Evolutionary conservation across 139 green algal species (phyloP).

Genomic region (Coccomyxa sp.): DNA sequence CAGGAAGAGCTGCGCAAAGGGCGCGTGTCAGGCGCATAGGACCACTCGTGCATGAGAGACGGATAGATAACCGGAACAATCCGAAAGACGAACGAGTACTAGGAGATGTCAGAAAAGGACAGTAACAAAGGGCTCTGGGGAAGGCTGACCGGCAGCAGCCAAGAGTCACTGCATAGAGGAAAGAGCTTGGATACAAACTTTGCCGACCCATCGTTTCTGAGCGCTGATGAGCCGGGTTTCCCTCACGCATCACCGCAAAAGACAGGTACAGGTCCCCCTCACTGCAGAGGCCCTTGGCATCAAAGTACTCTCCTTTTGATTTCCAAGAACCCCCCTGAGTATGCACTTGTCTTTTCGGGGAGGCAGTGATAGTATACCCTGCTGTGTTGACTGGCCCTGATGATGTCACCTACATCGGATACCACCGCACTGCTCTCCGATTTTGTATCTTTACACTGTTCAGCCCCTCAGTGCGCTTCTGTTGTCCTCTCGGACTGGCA

Average conservation of each 20-base stretch:
- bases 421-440: not conserved
- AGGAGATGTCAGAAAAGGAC: not conserved
- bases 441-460: too few relatives aligned
- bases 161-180: not conserved
- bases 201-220: not conserved
- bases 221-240: not conserved
- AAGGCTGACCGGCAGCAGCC: not conserved
- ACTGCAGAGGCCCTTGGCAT: too few relatives aligned
- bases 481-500: too few relatives aligned
- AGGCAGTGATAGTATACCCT: not conserved
- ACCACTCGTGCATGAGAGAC: too few relatives aligned
- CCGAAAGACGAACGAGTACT: too few relatives aligned
- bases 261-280: not conserved
- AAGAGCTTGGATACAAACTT: constrained; percentile 4
- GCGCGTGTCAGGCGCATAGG: not conserved
- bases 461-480: too few relatives aligned
- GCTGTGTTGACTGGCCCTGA: not conserved
- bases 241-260: not conserved
- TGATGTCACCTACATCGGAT: not conserved
- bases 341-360: not conserved
- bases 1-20: not conserved
- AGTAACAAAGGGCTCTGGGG: not conserved
- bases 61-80: too few relatives aligned
- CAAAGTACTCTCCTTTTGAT: not conserved
- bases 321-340: too few relatives aligned